A percentile compares a stretch with the other conserved stretches of the same genome.
Evolutionary conservation across 192 early-diverging fungal genomes (phyloP).

Genomic region (Backusella westeae): DNA sequence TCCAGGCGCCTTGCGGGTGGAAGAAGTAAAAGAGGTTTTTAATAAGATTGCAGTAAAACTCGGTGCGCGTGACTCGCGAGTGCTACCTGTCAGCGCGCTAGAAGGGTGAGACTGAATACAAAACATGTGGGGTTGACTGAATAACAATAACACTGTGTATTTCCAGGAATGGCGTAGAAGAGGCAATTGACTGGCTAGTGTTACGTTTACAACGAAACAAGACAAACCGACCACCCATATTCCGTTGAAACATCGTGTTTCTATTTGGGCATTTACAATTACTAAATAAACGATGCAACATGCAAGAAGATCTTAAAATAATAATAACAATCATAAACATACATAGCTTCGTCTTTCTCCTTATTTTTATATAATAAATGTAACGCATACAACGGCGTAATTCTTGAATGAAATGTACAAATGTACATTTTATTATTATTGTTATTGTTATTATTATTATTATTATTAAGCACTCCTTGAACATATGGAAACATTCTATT

Average conservation of each 20-base stretch:
- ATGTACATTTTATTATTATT: background rate
- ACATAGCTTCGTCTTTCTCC: background rate
- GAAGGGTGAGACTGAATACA: constrained; percentile 60
- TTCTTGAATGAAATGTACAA: constrained; percentile 1
- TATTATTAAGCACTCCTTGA: background rate
- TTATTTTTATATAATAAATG: background rate
- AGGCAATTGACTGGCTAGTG: constrained; percentile 92
- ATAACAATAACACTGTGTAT: background rate
- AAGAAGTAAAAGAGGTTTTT: constrained; percentile 88
- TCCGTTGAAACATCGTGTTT: constrained; percentile 37
- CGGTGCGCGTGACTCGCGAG: constrained; percentile 84
- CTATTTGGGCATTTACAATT: background rate
- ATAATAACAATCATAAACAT: background rate
- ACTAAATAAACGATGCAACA: constrained; percentile 1
- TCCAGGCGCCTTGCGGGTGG: constrained; percentile 62
- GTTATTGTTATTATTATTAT: background rate
- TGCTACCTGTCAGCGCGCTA: constrained; percentile 78
- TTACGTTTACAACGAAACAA: constrained; percentile 81
- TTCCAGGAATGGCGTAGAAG: constrained; percentile 72
- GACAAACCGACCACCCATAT: constrained; percentile 73
- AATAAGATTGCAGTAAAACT: constrained; percentile 83
- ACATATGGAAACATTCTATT: constrained; percentile 6
- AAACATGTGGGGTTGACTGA: background rate
- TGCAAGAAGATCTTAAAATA: constrained; percentile 7
- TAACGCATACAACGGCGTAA: background rate